These are phyloP conservation scores for Xylaria castorea DNA, from an alignment of 495 filamentous ascomycete genomes.

Conservation along the genomic window DNA sequence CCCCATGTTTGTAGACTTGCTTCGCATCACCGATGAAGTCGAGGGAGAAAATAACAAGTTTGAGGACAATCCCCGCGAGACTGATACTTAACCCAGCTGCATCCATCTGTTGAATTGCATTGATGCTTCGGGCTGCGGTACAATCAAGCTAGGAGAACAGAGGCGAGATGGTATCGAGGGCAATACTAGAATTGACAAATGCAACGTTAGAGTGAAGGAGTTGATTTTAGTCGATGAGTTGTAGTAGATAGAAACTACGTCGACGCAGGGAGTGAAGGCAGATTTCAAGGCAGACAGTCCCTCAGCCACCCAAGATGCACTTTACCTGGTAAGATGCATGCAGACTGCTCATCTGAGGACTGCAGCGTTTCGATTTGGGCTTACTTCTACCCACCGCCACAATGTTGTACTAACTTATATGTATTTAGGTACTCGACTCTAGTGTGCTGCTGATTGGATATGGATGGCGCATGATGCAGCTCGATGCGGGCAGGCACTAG, in stretches of 20 bases:
- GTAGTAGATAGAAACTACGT: background rate
- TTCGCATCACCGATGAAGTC: slow-evolving; percentile 30
- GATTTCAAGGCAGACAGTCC: background rate
- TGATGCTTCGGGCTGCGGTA: background rate
- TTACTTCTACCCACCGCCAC: no score
- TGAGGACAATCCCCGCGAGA: slow-evolving; percentile 22
- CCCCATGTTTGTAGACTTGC: slow-evolving; percentile 28
- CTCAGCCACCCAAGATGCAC: background rate
- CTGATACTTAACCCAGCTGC: slow-evolving; percentile 13
- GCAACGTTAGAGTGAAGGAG: background rate
- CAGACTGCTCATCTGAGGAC: no score
- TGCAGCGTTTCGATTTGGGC: no score
- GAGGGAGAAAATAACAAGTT: slow-evolving; percentile 27
- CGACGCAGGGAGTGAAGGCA: background rate
- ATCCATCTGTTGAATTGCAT: background rate
- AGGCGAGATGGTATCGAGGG: background rate
- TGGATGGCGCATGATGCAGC: background rate
- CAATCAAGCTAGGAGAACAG: background rate
- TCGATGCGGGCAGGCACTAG: no score
- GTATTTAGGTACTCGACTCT: no score
- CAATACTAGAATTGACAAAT: background rate
- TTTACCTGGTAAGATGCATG: background rate
- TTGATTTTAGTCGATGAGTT: background rate
- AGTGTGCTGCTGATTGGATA: background rate
- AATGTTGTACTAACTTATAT: no score